phyloP scores from a whole-genome alignment of 179 eudicot genomes.

The Amaranthus tricolor region DNA sequence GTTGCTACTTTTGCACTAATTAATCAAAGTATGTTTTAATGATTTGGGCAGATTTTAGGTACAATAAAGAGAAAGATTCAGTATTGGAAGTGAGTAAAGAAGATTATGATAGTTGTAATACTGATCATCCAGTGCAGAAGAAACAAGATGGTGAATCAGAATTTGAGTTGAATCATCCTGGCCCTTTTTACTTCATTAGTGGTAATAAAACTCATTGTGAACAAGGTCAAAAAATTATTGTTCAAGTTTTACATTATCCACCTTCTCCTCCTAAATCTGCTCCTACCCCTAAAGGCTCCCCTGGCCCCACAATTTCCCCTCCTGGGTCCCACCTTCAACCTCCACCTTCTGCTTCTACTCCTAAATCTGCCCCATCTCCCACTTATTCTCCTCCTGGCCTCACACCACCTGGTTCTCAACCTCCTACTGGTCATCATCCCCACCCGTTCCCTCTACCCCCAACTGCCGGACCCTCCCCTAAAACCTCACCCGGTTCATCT shows the following conservation, averaged over 20 bases:
- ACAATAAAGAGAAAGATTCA: constrained; percentile 33
- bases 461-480: not conserved
- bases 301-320: not conserved
- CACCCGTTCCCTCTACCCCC: not conserved
- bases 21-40: not conserved
- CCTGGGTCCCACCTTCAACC: not conserved
- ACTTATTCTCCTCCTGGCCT: too few species aligned
- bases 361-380: not conserved
- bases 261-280: not conserved
- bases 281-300: constrained; percentile 7
- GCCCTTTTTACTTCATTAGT: constrained; percentile 27
- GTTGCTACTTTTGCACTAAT: not conserved
- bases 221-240: constrained; percentile 27
- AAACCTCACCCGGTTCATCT: not conserved
- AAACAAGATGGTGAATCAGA: constrained; percentile 28
- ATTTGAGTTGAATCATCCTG: constrained; percentile 5
- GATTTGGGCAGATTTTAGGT: constrained; percentile 35
- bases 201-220: constrained; percentile 23
- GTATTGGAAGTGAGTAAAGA: constrained; percentile 39
- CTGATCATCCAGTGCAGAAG: constrained; percentile 24
- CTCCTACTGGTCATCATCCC: too few species aligned
- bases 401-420: too few species aligned
- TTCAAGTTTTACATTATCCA: constrained; percentile 7
- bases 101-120: constrained; percentile 40
- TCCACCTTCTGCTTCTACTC: not conserved